Evolutionary conservation across 106 monocot genomes (phyloP).

Genomic region (Dioscorea dumetorum): DNA sequence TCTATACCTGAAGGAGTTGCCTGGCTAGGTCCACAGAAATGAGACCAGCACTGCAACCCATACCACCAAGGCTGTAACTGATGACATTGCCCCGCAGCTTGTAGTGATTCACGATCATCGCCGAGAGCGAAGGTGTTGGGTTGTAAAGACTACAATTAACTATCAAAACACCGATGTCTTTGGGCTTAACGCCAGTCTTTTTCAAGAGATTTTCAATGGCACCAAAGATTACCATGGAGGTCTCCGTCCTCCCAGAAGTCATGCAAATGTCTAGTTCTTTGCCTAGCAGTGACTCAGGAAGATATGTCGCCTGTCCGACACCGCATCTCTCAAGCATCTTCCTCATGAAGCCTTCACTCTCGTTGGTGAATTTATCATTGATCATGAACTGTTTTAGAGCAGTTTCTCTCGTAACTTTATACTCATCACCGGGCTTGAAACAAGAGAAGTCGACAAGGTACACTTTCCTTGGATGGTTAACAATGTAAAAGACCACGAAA

Average conservation of each 20-base stretch:
- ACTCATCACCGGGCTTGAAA: constrained; percentile 5
- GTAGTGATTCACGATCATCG: constrained; percentile 11
- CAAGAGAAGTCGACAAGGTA: constrained; percentile 14
- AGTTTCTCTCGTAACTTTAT: constrained; percentile 1
- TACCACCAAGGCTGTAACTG: constrained; percentile 14
- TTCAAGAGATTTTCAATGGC: background rate
- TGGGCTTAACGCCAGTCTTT: constrained; percentile 1
- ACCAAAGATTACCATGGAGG: background rate
- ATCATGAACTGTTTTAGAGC: background rate
- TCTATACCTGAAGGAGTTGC: constrained; percentile 1
- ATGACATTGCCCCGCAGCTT: constrained; percentile 8
- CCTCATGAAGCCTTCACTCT: constrained; percentile 1
- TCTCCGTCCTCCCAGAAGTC: background rate
- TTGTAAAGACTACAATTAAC: constrained; percentile 7
- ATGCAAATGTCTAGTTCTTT: background rate
- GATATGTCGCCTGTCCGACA: constrained; percentile 8
- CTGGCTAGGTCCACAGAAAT: constrained; percentile 10
- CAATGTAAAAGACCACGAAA: background rate
- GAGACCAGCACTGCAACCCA: constrained; percentile 18
- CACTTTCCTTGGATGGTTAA: background rate
- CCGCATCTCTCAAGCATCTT: constrained; percentile 14
- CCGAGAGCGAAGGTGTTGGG: background rate
- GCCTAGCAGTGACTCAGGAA: constrained; percentile 3
- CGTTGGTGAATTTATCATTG: background rate
- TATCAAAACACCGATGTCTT: constrained; percentile 2